Evolutionary conservation across 2,329 filamentous ascomycete species (phyloP), one percentile per base, ranked within the genome.

Genomic region (Monosporascus sp.): DNA sequence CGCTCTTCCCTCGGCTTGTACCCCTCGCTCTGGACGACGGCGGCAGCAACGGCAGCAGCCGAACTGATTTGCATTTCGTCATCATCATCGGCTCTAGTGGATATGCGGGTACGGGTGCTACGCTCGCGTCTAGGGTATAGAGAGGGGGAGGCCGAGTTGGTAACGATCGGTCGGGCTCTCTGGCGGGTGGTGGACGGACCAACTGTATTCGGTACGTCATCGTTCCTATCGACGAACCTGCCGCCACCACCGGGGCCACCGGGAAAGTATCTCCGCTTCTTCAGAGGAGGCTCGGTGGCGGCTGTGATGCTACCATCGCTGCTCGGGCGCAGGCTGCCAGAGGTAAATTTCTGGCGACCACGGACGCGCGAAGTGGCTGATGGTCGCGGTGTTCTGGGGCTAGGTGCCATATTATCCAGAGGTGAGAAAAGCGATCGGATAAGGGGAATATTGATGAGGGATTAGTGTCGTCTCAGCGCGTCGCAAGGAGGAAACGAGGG

Each of bases 1-100:
- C 93, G 86, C 74, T 99, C 94, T 73, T 99, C 94, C 65, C 94
- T 82, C 35, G 94, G 94, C 70, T 99, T 99, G 73, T 97, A 97
- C 49, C 93, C 92, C 75, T 97, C 94, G 64, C 86, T 92, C 67
- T 96, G 91, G 61, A 90, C 89, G 54, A 94, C 88, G 4, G 89
- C 88, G 6, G 90, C 91, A 49, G 92, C 90, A 24, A 92, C 89
- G 27, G 91, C 91, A 14, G 93, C 90, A n/a, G 87, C 90, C 46
- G 89, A 93, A 63, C 87, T 90, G 71, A 89, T 95, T 60, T 89
- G 82, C 68, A 89, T 88, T 61, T 77, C 79, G 59, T 81, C 80
- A 55, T 75, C 73, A 53, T 77, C 76, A 52, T 77, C 77, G 59
- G 65, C 70, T 67, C 67, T 74, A 22, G 75, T 77, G n/a, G 78